phyloP scores from a whole-genome alignment of 2,329 filamentous ascomycete species.

The Arthrobotrys entomopaga region DNA sequence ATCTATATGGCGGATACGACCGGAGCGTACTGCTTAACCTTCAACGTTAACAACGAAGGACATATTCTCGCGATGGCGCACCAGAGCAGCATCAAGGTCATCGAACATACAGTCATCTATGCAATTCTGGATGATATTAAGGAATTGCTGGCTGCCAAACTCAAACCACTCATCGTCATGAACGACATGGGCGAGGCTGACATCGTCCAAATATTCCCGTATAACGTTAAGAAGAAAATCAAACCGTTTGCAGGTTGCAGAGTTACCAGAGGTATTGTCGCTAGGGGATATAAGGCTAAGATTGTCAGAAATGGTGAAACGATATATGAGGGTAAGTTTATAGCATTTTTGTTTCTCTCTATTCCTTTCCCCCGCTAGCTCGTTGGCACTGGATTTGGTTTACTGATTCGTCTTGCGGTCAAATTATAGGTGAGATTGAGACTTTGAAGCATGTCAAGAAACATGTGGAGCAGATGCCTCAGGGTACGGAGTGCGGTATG shows the following conservation, averaged over 20 bases:
- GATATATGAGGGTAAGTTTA: conserved; percentile 80
- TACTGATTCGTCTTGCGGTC: conserved; percentile 51
- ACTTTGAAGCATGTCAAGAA: conserved; percentile 94
- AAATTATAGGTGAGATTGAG: conserved; percentile 73
- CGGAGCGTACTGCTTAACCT: conserved; percentile 76
- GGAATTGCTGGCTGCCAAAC: conserved; percentile 73
- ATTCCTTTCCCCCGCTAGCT: not conserved
- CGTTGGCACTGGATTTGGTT: not conserved
- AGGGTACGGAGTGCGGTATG: conserved; percentile 93
- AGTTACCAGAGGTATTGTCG: conserved; percentile 81
- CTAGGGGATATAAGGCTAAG: conserved; percentile 72
- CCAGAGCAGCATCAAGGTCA: conserved; percentile 75
- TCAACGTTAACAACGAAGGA: conserved; percentile 78
- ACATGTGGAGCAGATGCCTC: conserved; percentile 86
- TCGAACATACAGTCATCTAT: conserved; percentile 90
- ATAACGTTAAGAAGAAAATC: conserved; percentile 77
- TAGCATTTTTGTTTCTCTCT: not conserved
- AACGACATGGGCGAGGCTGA: conserved; percentile 89
- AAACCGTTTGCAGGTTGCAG: conserved; percentile 86
- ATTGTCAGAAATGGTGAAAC: conserved; percentile 73
- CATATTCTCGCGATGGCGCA: conserved; percentile 77
- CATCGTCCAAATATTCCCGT: conserved; percentile 82
- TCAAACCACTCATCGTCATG: conserved; percentile 74
- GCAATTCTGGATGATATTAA: conserved; percentile 78
- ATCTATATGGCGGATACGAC: conserved; percentile 85